Percentiles rank a stretch among this genome's conserved stretches.
These are phyloP conservation scores for Paracoccidioides lutzii DNA, from an alignment of 2,329 filamentous ascomycete genomes.

Conservation along the genomic window DNA sequence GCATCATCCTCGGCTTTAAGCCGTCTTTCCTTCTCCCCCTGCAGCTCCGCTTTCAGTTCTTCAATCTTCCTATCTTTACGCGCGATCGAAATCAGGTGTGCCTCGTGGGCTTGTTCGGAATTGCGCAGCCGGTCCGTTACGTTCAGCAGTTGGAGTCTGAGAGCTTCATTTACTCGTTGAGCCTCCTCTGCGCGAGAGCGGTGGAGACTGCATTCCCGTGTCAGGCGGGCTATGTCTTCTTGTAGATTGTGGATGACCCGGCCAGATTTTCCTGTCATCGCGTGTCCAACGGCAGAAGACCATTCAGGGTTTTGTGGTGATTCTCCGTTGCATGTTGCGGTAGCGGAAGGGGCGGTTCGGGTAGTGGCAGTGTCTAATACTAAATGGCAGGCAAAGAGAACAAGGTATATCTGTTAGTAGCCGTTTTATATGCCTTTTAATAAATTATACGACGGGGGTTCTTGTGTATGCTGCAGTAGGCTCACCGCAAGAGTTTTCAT, in stretches of 20 bases:
- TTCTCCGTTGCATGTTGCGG: constrained; percentile 20
- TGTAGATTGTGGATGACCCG: constrained; percentile 39
- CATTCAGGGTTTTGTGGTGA: constrained; percentile 21
- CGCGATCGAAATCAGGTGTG: constrained; percentile 33
- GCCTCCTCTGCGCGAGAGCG: constrained; percentile 35
- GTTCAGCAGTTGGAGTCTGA: constrained; percentile 33
- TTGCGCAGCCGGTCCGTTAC: constrained; percentile 34
- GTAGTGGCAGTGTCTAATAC: background rate
- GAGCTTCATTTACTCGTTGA: constrained; percentile 34
- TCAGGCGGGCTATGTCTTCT: constrained; percentile 38
- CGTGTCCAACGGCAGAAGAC: constrained; percentile 39
- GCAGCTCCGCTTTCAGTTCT: constrained; percentile 30
- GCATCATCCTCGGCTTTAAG: constrained; percentile 30
- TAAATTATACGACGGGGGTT: background rate
- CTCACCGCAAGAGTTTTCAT: background rate
- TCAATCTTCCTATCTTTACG: constrained; percentile 38
- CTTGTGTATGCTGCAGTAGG: background rate
- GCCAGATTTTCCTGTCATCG: constrained; percentile 38
- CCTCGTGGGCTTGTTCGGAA: constrained; percentile 35
- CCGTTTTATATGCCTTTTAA: background rate
- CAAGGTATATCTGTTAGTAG: background rate
- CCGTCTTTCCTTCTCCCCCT: constrained; percentile 31
- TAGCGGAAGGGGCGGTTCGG: constrained; percentile 10
- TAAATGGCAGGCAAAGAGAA: background rate
- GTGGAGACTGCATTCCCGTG: constrained; percentile 34